Conservation (phyloP, 768 basidiomycete genomes). For the Serendipita sp. region DNA sequence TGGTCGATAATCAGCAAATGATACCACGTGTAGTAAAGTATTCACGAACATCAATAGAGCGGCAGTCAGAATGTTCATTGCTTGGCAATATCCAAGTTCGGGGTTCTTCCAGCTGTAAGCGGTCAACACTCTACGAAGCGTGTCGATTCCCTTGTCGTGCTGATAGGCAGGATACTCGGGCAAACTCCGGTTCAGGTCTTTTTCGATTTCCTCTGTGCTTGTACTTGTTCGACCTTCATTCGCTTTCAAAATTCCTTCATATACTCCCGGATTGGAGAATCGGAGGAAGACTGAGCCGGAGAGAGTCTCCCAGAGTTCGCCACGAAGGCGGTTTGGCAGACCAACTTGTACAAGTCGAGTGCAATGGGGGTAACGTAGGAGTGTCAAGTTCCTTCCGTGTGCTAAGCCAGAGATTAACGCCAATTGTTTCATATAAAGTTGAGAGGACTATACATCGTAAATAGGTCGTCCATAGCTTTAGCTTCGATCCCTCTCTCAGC, state of each 20-base stretch:
- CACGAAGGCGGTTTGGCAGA: slow-evolving; percentile 81
- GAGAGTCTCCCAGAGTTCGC: slow-evolving; percentile 96
- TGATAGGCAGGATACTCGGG: slow-evolving; percentile 98
- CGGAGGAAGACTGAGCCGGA: slow-evolving; percentile 90
- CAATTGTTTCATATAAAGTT: neutral
- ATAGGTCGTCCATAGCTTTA: slow-evolving; percentile 90
- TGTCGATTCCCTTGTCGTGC: slow-evolving; percentile 66
- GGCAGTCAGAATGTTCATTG: slow-evolving; percentile 95
- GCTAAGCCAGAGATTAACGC: slow-evolving; percentile 28
- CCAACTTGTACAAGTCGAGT: slow-evolving; percentile 97
- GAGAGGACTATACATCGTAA: slow-evolving; percentile 40
- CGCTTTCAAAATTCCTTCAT: slow-evolving; percentile 50
- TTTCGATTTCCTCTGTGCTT: slow-evolving; percentile 97
- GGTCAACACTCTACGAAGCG: slow-evolving; percentile 77
- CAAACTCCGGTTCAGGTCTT: slow-evolving; percentile 87
- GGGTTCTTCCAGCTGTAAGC: slow-evolving; percentile 95
- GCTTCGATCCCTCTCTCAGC: slow-evolving; percentile 80
- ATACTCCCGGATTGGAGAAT: slow-evolving; percentile 71
- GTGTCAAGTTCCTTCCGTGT: slow-evolving; percentile 88
- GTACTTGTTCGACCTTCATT: slow-evolving; percentile 66
- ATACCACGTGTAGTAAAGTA: neutral
- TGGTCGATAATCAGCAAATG: slow-evolving; percentile 20
- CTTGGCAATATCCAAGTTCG: slow-evolving; percentile 92
- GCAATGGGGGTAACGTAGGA: slow-evolving; percentile 89
- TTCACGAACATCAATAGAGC: slow-evolving; percentile 72